Percentiles rank a stretch among this genome's conserved stretches.
phyloP scores from a whole-genome alignment of 2,329 filamentous ascomycete species.

The Pseudogymnoascus sp. region DNA sequence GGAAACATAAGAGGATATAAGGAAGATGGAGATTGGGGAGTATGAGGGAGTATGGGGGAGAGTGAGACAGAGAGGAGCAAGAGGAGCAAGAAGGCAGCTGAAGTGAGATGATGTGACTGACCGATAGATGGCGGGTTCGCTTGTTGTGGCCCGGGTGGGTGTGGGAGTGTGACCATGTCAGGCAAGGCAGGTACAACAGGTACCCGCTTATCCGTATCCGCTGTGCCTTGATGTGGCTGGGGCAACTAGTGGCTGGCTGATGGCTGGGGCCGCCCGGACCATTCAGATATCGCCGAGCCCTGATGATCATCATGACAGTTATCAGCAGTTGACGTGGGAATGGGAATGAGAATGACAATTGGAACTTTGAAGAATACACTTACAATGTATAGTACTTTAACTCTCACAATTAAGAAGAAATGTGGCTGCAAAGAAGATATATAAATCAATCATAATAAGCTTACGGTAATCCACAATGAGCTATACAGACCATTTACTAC shows the following conservation, averaged over 20 bases:
- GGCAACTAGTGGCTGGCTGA: neutral
- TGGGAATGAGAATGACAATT: neutral
- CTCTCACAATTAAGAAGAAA: neutral
- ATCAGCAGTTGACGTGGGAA: neutral
- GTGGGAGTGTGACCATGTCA: neutral
- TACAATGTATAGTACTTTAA: neutral
- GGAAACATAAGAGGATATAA: neutral
- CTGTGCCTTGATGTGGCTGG: neutral
- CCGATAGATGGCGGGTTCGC: neutral
- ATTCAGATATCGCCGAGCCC: neutral
- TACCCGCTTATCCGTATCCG: neutral
- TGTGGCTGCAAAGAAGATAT: neutral
- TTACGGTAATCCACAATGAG: neutral
- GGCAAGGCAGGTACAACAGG: neutral
- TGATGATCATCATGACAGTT: neutral
- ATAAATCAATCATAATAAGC: neutral
- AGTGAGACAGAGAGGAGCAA: neutral
- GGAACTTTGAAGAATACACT: neutral
- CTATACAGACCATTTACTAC: neutral
- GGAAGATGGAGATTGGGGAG: no score
- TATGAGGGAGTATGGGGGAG: neutral
- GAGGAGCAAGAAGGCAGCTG: neutral
- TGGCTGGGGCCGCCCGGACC: neutral
- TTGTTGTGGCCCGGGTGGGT: constrained; percentile 3
- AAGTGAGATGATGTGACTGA: constrained; percentile 7